These are phyloP conservation scores for Barnettozyma wickerhamii DNA, from an alignment of 805 yeast genomes.

Conservation along the genomic window DNA sequence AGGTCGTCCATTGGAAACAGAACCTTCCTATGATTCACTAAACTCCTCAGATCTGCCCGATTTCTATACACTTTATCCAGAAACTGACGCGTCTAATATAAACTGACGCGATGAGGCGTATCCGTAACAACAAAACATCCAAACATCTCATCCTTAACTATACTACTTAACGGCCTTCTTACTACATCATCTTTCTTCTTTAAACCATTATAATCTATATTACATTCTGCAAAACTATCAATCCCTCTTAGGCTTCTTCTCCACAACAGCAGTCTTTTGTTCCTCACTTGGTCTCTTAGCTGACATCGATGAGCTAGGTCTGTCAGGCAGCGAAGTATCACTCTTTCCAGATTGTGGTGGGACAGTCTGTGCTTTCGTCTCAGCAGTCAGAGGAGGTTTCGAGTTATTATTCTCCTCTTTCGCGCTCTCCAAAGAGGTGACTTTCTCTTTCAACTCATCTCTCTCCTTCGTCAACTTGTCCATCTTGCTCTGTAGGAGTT, in stretches of 20 bases:
- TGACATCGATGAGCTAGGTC: constrained; percentile 4
- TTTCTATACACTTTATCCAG: too few relatives aligned
- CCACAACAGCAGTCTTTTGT: constrained; percentile 28
- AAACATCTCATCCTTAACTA: too few relatives aligned
- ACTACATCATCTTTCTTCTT: background rate
- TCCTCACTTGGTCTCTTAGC: constrained; percentile 24
- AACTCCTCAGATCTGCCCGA: too few relatives aligned
- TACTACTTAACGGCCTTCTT: too few relatives aligned
- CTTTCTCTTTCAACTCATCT: constrained; percentile 31
- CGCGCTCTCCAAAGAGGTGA: background rate
- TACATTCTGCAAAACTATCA: too few relatives aligned
- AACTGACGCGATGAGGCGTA: too few relatives aligned
- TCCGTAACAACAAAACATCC: too few relatives aligned
- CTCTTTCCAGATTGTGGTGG: constrained; percentile 5
- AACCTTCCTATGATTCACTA: background rate
- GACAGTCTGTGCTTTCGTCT: background rate
- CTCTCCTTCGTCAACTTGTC: constrained; percentile 33
- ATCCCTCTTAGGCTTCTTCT: constrained; percentile 23
- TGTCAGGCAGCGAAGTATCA: constrained; percentile 16
- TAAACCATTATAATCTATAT: too few relatives aligned
- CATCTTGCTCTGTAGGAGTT: constrained; percentile 39
- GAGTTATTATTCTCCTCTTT: too few relatives aligned
- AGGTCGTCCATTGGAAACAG: constrained; percentile 13
- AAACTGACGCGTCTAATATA: too few relatives aligned
- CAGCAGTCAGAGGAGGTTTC: background rate